These are phyloP conservation scores for Irpex rosettiformis DNA, from an alignment of 1,284 basidiomycete species.

Conservation along the genomic window DNA sequence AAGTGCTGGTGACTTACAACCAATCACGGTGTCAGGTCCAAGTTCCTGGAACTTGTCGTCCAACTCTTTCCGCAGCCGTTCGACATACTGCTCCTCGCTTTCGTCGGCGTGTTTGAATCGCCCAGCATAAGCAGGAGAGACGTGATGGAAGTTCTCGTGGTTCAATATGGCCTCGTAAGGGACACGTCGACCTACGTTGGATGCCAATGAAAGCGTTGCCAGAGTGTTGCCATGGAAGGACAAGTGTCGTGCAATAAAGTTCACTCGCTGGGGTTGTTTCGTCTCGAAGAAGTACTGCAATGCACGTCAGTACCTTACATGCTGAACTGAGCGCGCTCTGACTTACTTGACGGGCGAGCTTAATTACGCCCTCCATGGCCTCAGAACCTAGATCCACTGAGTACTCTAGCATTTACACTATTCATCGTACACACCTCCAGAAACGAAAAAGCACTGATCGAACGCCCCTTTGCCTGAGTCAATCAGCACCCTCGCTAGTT, in stretches of 20 bases:
- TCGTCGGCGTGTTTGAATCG: slow-evolving; percentile 70
- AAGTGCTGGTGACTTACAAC: slow-evolving; percentile 45
- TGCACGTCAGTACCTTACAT: slow-evolving; percentile 1
- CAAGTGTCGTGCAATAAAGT: slow-evolving; percentile 77
- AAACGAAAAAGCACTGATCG: slow-evolving; percentile 61
- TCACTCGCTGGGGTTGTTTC: slow-evolving; percentile 62
- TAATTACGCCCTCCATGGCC: slow-evolving; percentile 80
- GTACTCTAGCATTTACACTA: background rate
- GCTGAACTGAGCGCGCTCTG: slow-evolving; percentile 5
- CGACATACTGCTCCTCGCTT: slow-evolving; percentile 74
- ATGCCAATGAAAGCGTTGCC: slow-evolving; percentile 61
- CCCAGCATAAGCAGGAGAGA: slow-evolving; percentile 82
- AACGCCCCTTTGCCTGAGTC: slow-evolving; percentile 70
- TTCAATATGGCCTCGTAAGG: slow-evolving; percentile 68
- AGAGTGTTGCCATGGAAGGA: slow-evolving; percentile 87
- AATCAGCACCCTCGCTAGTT: slow-evolving; percentile 62
- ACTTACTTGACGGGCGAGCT: slow-evolving; percentile 70
- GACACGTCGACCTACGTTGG: slow-evolving; percentile 61
- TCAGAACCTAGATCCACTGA: slow-evolving; percentile 60
- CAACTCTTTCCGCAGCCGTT: slow-evolving; percentile 70
- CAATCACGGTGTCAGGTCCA: slow-evolving; percentile 77
- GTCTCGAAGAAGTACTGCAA: slow-evolving; percentile 66
- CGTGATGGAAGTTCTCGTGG: slow-evolving; percentile 67
- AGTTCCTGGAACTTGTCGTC: slow-evolving; percentile 81
- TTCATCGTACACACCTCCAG: slow-evolving; percentile 51